Conservation (phyloP, 345 rosid species). For the Acer yangbiense region DNA sequence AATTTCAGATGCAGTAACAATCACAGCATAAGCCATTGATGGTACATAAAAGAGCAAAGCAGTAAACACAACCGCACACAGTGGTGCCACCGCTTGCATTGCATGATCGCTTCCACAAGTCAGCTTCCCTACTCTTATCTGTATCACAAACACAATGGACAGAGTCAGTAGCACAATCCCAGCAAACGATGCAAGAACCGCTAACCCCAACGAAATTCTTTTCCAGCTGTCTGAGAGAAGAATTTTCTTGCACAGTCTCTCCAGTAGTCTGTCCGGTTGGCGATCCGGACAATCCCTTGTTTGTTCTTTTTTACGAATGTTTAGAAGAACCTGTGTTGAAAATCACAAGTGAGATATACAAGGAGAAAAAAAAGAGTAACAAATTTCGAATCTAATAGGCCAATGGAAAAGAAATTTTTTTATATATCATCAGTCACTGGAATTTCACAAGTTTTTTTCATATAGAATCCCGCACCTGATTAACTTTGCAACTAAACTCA, state of each 20-base stretch:
- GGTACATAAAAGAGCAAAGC: slow-evolving; percentile 20
- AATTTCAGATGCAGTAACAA: not conserved
- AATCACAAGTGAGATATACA: too few species aligned
- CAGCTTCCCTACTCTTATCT: slow-evolving; percentile 34
- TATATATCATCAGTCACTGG: too few species aligned
- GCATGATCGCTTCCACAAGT: slow-evolving; percentile 22
- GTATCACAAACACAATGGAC: slow-evolving; percentile 36
- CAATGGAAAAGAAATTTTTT: too few species aligned
- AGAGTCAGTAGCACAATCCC: slow-evolving; percentile 9
- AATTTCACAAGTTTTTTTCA: too few species aligned
- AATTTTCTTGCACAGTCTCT: slow-evolving; percentile 3
- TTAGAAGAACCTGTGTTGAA: not conserved
- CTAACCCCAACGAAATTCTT: not conserved
- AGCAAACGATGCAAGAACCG: slow-evolving; percentile 2
- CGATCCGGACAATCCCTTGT: not conserved
- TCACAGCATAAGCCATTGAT: slow-evolving; percentile 20
- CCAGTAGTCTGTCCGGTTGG: not conserved
- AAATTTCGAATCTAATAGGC: too few species aligned
- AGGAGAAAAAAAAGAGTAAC: not conserved
- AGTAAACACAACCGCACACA: slow-evolving; percentile 26
- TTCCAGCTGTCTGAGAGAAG: slow-evolving; percentile 19
- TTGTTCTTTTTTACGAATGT: not conserved
- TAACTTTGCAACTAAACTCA: too few species aligned
- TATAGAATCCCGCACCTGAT: too few species aligned
- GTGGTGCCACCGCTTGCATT: slow-evolving; percentile 9